A percentile compares a stretch with the other conserved stretches of the same genome.
phyloP scores from a whole-genome alignment of 306 rosid genomes.

The Casuarina glauca region DNA sequence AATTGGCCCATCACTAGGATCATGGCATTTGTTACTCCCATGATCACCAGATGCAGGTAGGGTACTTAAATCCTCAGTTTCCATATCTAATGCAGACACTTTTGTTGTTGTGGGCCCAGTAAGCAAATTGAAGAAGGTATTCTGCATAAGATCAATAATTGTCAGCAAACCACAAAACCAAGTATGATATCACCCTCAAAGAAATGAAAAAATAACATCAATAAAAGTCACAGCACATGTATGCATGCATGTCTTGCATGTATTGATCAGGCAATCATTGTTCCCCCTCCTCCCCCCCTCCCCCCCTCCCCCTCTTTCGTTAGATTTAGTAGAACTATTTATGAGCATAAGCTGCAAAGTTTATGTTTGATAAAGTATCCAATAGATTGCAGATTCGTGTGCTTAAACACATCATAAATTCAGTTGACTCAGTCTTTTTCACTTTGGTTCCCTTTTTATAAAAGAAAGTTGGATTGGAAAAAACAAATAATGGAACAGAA shows the following conservation, averaged over 20 bases:
- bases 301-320: no score
- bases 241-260: not conserved
- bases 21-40: conserved; percentile 28
- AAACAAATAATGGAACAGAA: no score
- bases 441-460: no score
- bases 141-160: conserved; percentile 19
- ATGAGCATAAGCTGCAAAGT: not conserved
- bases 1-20: conserved; percentile 11
- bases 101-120: conserved; percentile 8
- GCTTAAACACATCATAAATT: not conserved
- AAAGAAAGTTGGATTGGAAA: no score
- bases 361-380: not conserved
- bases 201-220: not conserved
- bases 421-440: not conserved
- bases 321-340: not conserved
- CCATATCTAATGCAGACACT: conserved; percentile 45
- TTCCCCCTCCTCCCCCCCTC: not conserved
- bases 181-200: not conserved
- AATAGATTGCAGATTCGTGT: not conserved
- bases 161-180: conserved; percentile 16
- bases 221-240: not conserved
- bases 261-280: not conserved
- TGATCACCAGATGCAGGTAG: conserved; percentile 34
- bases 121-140: conserved; percentile 13
- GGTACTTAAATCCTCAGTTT: conserved; percentile 37